Base-by-base conservation (phyloP, 176 grass and related monocot species). In the Avena atlantica region DNA sequence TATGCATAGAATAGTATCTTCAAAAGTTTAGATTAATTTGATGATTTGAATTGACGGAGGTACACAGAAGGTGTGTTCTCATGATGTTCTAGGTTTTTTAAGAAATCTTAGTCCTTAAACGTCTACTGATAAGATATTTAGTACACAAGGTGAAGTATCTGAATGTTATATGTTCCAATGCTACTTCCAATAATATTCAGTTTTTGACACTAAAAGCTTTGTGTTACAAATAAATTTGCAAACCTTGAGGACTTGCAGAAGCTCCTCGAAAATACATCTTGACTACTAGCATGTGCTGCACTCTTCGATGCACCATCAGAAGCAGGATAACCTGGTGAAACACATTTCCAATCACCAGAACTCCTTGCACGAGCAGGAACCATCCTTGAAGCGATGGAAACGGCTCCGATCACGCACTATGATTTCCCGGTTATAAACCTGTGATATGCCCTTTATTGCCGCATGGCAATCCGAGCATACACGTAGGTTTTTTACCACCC, bases 401-500 rank as follows among this genome's bases (percentile, higher is more conserved):
- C 93, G 80, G 12, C 87, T 95, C 42, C 78, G 84, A 42, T 95
- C 93, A 88, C 93, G 89, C 15, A 95, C 86, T 31, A 92, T 19
- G 12, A 95, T 92, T 84, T 92, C 91, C 12, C 93, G 55, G 21
- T 75, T 79, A 85, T 91, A 95, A 42, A 89, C 72, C 31, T 44
- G 87, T 40, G 93, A 87, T 24, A 95, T 89, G 78, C 87, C 85
- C 14, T 95, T 95, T 60, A 92, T 90, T 25, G 91, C 91, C 8
- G 72, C 70, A 21, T 92, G 91, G 52, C 91, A 95, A 76, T 95
- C 89, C 0, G 70, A 89, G 65, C 93, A 95, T 36, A 95, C 86
- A 4, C 91, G 88, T 42, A 95, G 81, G 85, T 92, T 95, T 82
- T 95, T 95, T 34, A 92, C 93, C 12, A 95, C 87, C 25, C 89